Evolutionary conservation across 768 basidiomycete species (phyloP).

Genomic region (Naganishia onofrii): DNA sequence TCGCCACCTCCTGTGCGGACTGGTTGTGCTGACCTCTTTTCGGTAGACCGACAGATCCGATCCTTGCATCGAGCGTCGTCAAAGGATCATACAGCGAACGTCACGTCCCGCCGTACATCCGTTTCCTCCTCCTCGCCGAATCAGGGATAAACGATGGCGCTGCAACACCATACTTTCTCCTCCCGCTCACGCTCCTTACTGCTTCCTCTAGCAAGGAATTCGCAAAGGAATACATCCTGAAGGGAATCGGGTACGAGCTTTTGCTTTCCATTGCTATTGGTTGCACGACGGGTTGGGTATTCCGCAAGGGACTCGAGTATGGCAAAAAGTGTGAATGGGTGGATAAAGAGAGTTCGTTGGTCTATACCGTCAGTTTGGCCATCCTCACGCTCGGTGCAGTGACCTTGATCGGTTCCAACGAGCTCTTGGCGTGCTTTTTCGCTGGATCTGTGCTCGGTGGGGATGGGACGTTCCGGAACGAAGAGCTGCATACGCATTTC

Average conservation of each 20-base stretch:
- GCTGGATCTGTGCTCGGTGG: slow-evolving; percentile 34
- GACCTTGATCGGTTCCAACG: slow-evolving; percentile 34
- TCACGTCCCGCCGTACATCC: slow-evolving; percentile 39
- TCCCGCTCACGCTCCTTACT: slow-evolving; percentile 32
- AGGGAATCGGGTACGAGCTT: slow-evolving; percentile 32
- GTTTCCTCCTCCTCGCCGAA: slow-evolving; percentile 35
- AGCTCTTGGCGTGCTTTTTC: slow-evolving; percentile 36
- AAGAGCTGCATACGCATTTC: slow-evolving; percentile 37
- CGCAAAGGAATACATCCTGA: slow-evolving; percentile 29
- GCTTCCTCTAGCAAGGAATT: background rate
- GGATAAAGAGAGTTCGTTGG: slow-evolving; percentile 36
- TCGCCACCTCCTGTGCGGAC: background rate
- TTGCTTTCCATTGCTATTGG: slow-evolving; percentile 30
- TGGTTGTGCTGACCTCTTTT: too few species aligned
- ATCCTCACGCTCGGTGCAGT: slow-evolving; percentile 34
- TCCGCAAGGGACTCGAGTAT: slow-evolving; percentile 28
- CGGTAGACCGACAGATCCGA: slow-evolving; percentile 36
- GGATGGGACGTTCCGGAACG: slow-evolving; percentile 32
- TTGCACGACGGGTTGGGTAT: slow-evolving; percentile 24
- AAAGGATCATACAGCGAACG: slow-evolving; percentile 37
- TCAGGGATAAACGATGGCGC: slow-evolving; percentile 39
- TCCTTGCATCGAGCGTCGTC: slow-evolving; percentile 38
- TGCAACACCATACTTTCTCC: slow-evolving; percentile 33
- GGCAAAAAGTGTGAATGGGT: slow-evolving; percentile 32
- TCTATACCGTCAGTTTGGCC: slow-evolving; percentile 36